Evolutionary conservation across 2,329 filamentous ascomycete genomes (phyloP), one percentile per base, ranked within the genome.

Genomic region (Penicillium griseofulvum): DNA sequence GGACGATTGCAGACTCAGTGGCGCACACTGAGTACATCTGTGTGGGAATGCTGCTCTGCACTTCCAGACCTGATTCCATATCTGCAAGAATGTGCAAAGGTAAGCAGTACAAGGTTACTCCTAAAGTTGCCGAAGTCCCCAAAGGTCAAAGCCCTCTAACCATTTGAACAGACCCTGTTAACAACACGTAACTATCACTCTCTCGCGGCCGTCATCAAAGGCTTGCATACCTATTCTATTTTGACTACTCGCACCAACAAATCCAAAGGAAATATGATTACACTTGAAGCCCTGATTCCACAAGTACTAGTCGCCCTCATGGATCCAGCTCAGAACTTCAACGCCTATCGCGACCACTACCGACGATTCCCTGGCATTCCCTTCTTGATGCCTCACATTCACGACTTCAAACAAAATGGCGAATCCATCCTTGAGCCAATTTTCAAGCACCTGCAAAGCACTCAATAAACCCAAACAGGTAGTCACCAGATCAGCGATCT

Each of bases 1-100:
- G 60, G 56, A 8, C 43, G 44, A n/a, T 41, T 75, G 6, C 41
- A 68, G 5, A 41, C 44, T 0, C 62, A 67, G 42, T 76, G 74
- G 74, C 63, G 68, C 34, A 44, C 51, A 19, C 58, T 75, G 12
- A 69, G 65, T 34, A 62, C 63, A 5, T 67, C 68, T 1, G 68
- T 72, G 1, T 74, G 72, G 67, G 74, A 76, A 59, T 75, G 68
- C 53, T 76, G 72, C 49, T 65, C 63, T 2, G 72, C 70, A 11
- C 55, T 74, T 34, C 72, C 72, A 8, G 68, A 74, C 8, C 44
- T 68, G 48, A 58, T 68, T 9, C 52, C 56, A 10, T 69, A 65
- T 52, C 60, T 76, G 9, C 68, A 70, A 57, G 71, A 71, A 37
- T 72, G 72, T 51, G 61, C 68, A 22, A 60, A 72, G 57, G 74